phyloP scores from a whole-genome alignment of 495 filamentous ascomycete genomes.

The Glutinoglossum americanum region DNA sequence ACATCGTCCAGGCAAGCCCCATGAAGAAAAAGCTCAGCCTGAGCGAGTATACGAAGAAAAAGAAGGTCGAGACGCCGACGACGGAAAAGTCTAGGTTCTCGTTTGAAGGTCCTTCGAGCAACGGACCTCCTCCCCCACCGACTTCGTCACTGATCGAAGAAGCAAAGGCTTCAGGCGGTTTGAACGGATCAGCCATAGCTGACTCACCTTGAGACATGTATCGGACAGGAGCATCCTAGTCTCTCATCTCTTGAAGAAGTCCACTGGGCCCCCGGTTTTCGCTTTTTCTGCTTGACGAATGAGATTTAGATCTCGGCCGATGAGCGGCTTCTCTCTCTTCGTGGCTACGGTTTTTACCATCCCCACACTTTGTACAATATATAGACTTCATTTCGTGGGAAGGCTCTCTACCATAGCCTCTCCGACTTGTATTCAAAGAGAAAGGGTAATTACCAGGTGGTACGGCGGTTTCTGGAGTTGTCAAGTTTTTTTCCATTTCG shows the following conservation, averaged over 20 bases:
- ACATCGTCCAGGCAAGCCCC: slow-evolving; percentile 32
- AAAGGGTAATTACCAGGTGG: too few relatives aligned
- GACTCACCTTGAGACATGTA: not conserved
- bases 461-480: too few relatives aligned
- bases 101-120: not conserved
- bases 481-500: too few relatives aligned
- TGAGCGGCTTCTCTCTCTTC: too few relatives aligned
- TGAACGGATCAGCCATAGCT: not conserved
- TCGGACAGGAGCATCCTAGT: too few relatives aligned
- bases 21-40: slow-evolving; percentile 50
- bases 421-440: too few relatives aligned
- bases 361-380: too few relatives aligned
- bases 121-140: not conserved
- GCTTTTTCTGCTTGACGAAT: not conserved
- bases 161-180: not conserved
- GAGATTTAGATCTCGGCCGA: too few relatives aligned
- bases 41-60: slow-evolving; percentile 45
- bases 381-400: too few relatives aligned
- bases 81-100: slow-evolving; percentile 10
- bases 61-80: slow-evolving; percentile 16
- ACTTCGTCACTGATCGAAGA: not conserved
- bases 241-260: not conserved
- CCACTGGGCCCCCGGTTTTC: not conserved
- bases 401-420: too few relatives aligned
- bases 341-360: too few relatives aligned